Evolutionary conservation across 805 yeast species (phyloP), one percentile per base, ranked within the genome.

Genomic region (Myxozyma mucilagina): DNA sequence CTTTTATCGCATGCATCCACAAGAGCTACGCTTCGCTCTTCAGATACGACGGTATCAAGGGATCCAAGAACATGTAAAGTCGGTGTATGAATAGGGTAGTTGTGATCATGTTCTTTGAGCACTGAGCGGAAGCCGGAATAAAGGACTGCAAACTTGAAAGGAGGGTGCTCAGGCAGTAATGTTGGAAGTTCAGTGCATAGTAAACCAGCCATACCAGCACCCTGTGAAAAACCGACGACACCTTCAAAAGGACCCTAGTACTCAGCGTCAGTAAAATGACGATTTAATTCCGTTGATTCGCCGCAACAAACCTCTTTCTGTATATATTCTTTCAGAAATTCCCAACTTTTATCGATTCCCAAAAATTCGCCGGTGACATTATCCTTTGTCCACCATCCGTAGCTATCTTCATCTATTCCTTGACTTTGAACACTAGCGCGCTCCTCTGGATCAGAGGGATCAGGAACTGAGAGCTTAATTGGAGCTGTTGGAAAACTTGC

Each of bases 171-270:
- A 68, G 84, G 83, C 41, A 84, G 82, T 44, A 86, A 68, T 29
- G 80, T 79, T 24, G 82, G 78, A 64, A 87, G 84, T 43, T 80
- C 79, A 66, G 84, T 83, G 47, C 89, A 78, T 35, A 91, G 72
- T 31, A 89, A 78, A 0, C 93, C 89, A 0, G 90, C 86, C 39
- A 93, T 76, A 1, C 94, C 96, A 6, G 97, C 96, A 64, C 99
- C 99, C 73, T 94, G 98, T 10, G 96, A 87, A 72, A 93, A 93
- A 0, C 97, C 98, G 47, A 94, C 75, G 20, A 93, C 76, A 5
- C 98, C 99, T 24, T 87, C 87, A 67, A 90, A 89, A 1, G 97
- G 97, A 0, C 90, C 90, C 48, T 89, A 24, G n/a, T n/a, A 29
- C 9, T 20, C 14, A 42, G 35, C 18, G 13, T 16, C 18, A n/a